A percentile compares a stretch with the other conserved stretches of the same genome.
Evolutionary conservation across 495 filamentous ascomycete species (phyloP).

Genomic region (Bacidia gigantensis): DNA sequence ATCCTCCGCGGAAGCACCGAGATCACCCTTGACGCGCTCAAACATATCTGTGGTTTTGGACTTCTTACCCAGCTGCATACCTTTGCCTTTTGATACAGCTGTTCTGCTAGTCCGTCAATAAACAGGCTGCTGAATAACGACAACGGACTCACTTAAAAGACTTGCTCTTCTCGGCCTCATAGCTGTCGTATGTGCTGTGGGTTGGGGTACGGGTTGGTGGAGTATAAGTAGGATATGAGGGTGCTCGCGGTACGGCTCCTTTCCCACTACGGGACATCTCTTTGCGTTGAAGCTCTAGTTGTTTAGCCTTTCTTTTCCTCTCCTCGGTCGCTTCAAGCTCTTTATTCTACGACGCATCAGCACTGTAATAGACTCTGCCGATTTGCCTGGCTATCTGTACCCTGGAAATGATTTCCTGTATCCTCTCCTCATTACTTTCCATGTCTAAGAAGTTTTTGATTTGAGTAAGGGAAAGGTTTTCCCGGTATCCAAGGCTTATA

Average conservation of each 20-base stretch:
- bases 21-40: conserved; percentile 79
- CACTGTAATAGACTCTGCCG: not conserved
- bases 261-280: conserved; percentile 55
- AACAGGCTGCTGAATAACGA: not conserved
- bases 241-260: conserved; percentile 48
- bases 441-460: conserved; percentile 99
- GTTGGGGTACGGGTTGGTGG: conserved; percentile 58
- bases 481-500: conserved; percentile 85
- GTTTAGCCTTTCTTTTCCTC: conserved; percentile 94
- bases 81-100: conserved; percentile 71
- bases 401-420: conserved; percentile 91
- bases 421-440: conserved; percentile 97
- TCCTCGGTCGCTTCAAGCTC: conserved; percentile 95
- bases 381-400: conserved; percentile 39
- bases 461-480: conserved; percentile 86
- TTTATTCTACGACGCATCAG: conserved; percentile 59
- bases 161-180: conserved; percentile 96
- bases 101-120: conserved; percentile 29
- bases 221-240: conserved; percentile 79
- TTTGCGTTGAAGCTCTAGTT: conserved; percentile 94
- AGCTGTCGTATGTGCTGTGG: conserved; percentile 76
- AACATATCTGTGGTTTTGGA: conserved; percentile 94
- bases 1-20: conserved; percentile 65
- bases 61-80: conserved; percentile 98
- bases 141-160: conserved; percentile 48